These are phyloP conservation scores for Chenopodium formosanum DNA, from an alignment of 148 eudicot species.

Conservation along the genomic window DNA sequence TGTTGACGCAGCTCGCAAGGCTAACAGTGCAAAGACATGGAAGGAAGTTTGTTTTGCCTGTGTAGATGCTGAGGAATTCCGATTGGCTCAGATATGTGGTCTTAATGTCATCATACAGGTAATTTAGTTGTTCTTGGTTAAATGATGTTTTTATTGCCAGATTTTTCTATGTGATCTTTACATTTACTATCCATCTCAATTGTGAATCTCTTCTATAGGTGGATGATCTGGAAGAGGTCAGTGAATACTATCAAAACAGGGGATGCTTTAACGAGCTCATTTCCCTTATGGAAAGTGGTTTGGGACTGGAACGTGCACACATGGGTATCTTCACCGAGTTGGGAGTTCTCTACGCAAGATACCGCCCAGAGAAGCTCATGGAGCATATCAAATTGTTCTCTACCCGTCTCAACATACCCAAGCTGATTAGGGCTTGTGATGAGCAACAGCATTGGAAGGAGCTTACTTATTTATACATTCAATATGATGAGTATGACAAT, in stretches of 20 bases:
- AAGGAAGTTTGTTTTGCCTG: conserved; percentile 98
- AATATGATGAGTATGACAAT: conserved; percentile 90
- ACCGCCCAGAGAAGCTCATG: conserved; percentile 96
- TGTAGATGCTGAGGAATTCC: conserved; percentile 98
- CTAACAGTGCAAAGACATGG: conserved; percentile 96
- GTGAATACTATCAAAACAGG: conserved; percentile 94
- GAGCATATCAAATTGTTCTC: conserved; percentile 93
- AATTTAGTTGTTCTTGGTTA: background rate
- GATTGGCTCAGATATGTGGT: conserved; percentile 96
- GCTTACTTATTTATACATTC: conserved; percentile 81
- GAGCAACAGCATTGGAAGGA: conserved; percentile 99
- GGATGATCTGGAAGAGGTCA: conserved; percentile 95
- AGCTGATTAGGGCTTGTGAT: conserved; percentile 94
- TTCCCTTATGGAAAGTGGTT: conserved; percentile 95
- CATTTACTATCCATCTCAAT: background rate
- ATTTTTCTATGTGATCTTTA: background rate
- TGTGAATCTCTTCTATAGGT: conserved; percentile 43
- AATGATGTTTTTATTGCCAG: background rate
- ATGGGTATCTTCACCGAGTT: conserved; percentile 97
- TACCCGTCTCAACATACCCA: conserved; percentile 92
- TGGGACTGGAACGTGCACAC: conserved; percentile 97
- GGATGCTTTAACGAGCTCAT: conserved; percentile 96
- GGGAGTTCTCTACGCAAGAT: conserved; percentile 96
- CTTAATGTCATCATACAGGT: conserved; percentile 96
- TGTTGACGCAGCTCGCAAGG: conserved; percentile 96